phyloP scores from a whole-genome alignment of 805 yeast genomes.

The Pichia sporocuriosa region DNA sequence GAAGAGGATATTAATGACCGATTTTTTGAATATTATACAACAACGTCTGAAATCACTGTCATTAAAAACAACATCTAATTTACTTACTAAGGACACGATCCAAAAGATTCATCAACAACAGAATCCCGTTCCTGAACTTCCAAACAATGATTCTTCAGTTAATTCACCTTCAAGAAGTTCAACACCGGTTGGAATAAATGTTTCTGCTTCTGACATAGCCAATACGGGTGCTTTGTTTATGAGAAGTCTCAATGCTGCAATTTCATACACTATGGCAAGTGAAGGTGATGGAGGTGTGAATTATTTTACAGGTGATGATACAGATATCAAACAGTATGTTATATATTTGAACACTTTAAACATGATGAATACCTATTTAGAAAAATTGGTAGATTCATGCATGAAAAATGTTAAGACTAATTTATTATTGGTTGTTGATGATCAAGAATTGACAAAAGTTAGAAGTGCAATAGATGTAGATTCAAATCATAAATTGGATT shows the following conservation, averaged over 20 bases:
- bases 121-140: constrained; percentile 2
- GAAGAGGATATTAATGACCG: constrained; percentile 55
- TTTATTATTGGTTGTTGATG: constrained; percentile 28
- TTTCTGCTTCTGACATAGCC: constrained; percentile 26
- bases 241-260: constrained; percentile 34
- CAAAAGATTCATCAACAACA: constrained; percentile 17
- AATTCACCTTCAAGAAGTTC: constrained; percentile 11
- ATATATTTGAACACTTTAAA: constrained; percentile 69
- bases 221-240: constrained; percentile 29
- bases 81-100: constrained; percentile 18
- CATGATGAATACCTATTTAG: constrained; percentile 51
- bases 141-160: background rate
- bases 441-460: constrained; percentile 23
- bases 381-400: constrained; percentile 43
- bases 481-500: constrained; percentile 10
- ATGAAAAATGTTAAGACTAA: constrained; percentile 22
- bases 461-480: constrained; percentile 19
- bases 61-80: constrained; percentile 31
- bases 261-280: constrained; percentile 31
- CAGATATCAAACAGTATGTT: constrained; percentile 47
- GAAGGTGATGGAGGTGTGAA: constrained; percentile 32
- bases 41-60: constrained; percentile 39
- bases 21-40: constrained; percentile 51
- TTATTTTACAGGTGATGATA: constrained; percentile 19
- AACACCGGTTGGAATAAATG: constrained; percentile 21